These are phyloP conservation scores for Pseudisothecium myosuroides DNA, from an alignment of 225 moss, liverwort and hornwort species.

Conservation along the genomic window DNA sequence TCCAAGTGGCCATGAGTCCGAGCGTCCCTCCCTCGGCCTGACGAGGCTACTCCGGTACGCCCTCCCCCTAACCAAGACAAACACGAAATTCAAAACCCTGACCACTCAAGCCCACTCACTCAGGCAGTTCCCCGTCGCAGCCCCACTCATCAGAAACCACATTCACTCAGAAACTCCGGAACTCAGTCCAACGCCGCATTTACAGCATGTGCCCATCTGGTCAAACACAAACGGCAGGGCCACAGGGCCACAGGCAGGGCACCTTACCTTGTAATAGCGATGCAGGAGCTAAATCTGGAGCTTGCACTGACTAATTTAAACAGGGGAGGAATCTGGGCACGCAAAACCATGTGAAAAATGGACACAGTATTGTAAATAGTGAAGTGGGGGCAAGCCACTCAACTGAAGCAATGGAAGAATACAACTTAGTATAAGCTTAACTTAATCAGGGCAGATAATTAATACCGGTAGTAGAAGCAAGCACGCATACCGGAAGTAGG, in stretches of 20 bases:
- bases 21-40: no score
- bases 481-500: neutral
- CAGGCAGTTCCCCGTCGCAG: neutral
- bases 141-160: neutral
- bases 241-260: no score
- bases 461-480: no score
- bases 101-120: neutral
- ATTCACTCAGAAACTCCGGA: neutral
- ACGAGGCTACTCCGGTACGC: neutral
- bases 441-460: neutral
- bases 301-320: neutral
- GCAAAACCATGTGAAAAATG: neutral
- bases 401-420: neutral
- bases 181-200: neutral
- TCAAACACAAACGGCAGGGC: neutral
- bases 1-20: neutral
- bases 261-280: no score
- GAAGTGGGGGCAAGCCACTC: neutral
- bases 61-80: neutral
- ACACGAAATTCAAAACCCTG: neutral
- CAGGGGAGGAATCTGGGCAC: neutral
- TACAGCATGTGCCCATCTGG: neutral
- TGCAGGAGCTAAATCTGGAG: neutral
- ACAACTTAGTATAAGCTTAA: no score
- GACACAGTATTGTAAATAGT: no score